These are phyloP conservation scores for Acacia crassicarpa DNA, from an alignment of 306 rosid species.

Conservation along the genomic window DNA sequence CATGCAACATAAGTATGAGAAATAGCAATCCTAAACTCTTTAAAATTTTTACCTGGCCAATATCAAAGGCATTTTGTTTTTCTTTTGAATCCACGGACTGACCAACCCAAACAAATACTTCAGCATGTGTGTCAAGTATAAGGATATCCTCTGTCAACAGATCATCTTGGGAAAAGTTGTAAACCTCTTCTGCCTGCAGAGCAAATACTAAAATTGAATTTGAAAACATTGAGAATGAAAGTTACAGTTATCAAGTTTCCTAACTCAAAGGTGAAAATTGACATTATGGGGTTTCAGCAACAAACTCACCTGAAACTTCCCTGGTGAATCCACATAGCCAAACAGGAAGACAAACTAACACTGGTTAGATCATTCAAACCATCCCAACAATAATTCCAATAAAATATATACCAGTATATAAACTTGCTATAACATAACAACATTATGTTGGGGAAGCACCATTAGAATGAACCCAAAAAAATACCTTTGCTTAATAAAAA, in stretches of 20 bases:
- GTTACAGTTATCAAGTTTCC: slow-evolving; percentile 23
- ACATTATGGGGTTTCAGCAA: slow-evolving; percentile 31
- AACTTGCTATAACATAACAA: slow-evolving; percentile 2
- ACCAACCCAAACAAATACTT: slow-evolving; percentile 97
- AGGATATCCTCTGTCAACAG: slow-evolving; percentile 88
- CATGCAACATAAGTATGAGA: slow-evolving; percentile 2
- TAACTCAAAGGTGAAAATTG: slow-evolving; percentile 25
- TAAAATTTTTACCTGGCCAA: slow-evolving; percentile 67
- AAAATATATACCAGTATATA: slow-evolving; percentile 15
- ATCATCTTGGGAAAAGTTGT: slow-evolving; percentile 96
- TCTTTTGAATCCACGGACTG: slow-evolving; percentile 85
- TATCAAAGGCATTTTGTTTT: slow-evolving; percentile 82
- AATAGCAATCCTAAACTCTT: slow-evolving; percentile 14
- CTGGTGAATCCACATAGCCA: slow-evolving; percentile 59
- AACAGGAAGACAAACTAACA: slow-evolving; percentile 29
- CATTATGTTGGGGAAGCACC: neutral
- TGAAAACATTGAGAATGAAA: slow-evolving; percentile 25
- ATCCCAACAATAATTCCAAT: neutral
- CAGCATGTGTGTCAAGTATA: slow-evolving; percentile 95
- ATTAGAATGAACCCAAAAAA: slow-evolving; percentile 17
- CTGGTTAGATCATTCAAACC: slow-evolving; percentile 46
- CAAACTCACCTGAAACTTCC: slow-evolving; percentile 91
- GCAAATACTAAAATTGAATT: slow-evolving; percentile 29
- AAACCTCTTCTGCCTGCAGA: slow-evolving; percentile 81
- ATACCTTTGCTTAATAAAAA: slow-evolving; percentile 80